phyloP scores from a whole-genome alignment of 2,329 filamentous ascomycete species.

The Xylariaceae sp. region DNA sequence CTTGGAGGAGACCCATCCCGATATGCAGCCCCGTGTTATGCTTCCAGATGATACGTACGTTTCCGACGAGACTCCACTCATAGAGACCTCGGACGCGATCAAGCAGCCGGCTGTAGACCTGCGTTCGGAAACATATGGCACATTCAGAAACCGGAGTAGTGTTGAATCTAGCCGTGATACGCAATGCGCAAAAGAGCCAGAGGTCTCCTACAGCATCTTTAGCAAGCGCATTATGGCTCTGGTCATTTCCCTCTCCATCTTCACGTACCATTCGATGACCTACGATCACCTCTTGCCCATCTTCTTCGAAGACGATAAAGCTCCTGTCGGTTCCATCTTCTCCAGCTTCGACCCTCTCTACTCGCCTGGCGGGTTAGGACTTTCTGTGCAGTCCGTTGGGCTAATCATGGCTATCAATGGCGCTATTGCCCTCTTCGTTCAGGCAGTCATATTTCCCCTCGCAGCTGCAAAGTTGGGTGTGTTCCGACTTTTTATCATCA shows the following conservation, averaged over 20 bases:
- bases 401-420: constrained; percentile 63
- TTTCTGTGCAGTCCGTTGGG: constrained; percentile 65
- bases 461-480: constrained; percentile 62
- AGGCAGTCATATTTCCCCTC: constrained; percentile 63
- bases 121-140: constrained; percentile 78
- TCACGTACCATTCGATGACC: constrained; percentile 94
- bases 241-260: constrained; percentile 81
- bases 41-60: constrained; percentile 53
- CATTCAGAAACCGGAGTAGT: constrained; percentile 53
- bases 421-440: constrained; percentile 60
- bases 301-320: constrained; percentile 80
- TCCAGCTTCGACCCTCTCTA: constrained; percentile 50
- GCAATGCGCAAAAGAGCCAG: constrained; percentile 31
- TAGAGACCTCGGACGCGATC: constrained; percentile 74
- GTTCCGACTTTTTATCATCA: constrained; percentile 59
- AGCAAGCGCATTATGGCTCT: constrained; percentile 71
- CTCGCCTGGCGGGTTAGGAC: constrained; percentile 63
- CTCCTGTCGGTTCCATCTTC: constrained; percentile 38
- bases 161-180: constrained; percentile 52
- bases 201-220: constrained; percentile 48
- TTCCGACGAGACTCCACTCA: constrained; percentile 72
- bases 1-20: constrained; percentile 86
- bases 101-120: constrained; percentile 74
- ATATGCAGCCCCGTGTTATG: constrained; percentile 63
- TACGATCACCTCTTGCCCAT: constrained; percentile 92